These are phyloP conservation scores for Erysiphe pulchra DNA, from an alignment of 2,329 filamentous ascomycete genomes.

Conservation along the genomic window DNA sequence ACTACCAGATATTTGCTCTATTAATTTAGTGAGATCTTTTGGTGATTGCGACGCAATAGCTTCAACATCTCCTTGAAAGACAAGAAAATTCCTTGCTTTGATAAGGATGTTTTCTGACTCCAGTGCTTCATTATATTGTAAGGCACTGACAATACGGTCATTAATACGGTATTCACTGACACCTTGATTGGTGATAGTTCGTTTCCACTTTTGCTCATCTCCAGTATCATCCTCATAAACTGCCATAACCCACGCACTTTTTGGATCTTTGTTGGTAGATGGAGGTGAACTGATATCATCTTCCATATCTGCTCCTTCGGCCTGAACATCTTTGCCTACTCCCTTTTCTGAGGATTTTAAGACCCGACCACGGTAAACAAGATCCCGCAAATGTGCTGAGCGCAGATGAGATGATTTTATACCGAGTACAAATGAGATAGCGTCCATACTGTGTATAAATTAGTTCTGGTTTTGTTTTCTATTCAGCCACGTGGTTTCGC, in stretches of 20 bases:
- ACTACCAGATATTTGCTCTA: conserved; percentile 94
- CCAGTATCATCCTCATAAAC: conserved; percentile 95
- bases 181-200: conserved; percentile 68
- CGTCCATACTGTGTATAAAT: conserved; percentile 52
- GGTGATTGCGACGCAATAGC: conserved; percentile 88
- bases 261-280: conserved; percentile 38
- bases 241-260: conserved; percentile 95
- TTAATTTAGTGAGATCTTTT: conserved; percentile 73
- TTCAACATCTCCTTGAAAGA: conserved; percentile 96
- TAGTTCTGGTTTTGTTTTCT: no score
- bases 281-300: conserved; percentile 27
- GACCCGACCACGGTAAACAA: conserved; percentile 87
- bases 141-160: conserved; percentile 63
- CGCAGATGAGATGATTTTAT: conserved; percentile 97
- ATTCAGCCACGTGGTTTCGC: conserved; percentile 15
- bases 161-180: conserved; percentile 95
- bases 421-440: conserved; percentile 93
- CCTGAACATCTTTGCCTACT: background rate
- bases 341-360: conserved; percentile 51
- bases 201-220: conserved; percentile 88
- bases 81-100: conserved; percentile 90
- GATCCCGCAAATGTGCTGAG: conserved; percentile 75
- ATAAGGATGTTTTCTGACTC: conserved; percentile 92
- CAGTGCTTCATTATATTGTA: conserved; percentile 78
- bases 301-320: conserved; percentile 22